A percentile compares a stretch with the other conserved stretches of the same genome.
Conservation (phyloP, 345 rosid genomes). For the Eucalyptus sideroxylon region DNA sequence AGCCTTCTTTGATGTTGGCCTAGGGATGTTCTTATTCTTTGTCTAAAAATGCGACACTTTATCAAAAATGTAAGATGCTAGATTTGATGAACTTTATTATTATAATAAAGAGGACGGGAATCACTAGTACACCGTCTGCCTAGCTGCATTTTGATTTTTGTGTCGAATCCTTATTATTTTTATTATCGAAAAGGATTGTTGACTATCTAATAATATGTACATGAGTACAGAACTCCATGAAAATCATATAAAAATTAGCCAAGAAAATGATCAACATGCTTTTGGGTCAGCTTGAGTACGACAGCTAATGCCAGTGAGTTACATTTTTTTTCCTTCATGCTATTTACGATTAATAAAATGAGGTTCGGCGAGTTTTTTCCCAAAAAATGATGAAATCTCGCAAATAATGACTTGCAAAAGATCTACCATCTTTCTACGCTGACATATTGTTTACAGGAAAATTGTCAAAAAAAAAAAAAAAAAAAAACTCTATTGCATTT, state of each 20-base stretch:
- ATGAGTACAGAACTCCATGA: background rate
- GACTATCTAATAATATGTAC: background rate
- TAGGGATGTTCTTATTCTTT: background rate
- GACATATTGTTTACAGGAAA: background rate
- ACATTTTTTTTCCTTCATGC: background rate
- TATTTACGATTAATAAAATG: background rate
- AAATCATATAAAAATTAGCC: background rate
- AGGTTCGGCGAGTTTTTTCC: background rate
- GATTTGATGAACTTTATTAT: background rate
- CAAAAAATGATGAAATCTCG: background rate
- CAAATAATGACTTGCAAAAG: background rate
- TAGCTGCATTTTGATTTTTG: background rate
- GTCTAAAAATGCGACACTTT: background rate
- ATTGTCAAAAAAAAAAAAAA: no score
- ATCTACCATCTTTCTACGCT: background rate
- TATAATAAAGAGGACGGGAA: background rate
- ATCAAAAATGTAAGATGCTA: background rate
- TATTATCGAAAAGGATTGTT: background rate
- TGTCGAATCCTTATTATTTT: background rate
- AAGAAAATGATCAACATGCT: background rate
- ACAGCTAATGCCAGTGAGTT: background rate
- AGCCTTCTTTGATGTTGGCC: background rate
- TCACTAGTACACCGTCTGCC: background rate
- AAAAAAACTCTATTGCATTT: no score
- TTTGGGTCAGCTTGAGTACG: background rate